A percentile compares a stretch with the other conserved stretches of the same genome.
phyloP scores from a whole-genome alignment of 768 basidiomycete species.

The Rhodotorula paludigena region DNA sequence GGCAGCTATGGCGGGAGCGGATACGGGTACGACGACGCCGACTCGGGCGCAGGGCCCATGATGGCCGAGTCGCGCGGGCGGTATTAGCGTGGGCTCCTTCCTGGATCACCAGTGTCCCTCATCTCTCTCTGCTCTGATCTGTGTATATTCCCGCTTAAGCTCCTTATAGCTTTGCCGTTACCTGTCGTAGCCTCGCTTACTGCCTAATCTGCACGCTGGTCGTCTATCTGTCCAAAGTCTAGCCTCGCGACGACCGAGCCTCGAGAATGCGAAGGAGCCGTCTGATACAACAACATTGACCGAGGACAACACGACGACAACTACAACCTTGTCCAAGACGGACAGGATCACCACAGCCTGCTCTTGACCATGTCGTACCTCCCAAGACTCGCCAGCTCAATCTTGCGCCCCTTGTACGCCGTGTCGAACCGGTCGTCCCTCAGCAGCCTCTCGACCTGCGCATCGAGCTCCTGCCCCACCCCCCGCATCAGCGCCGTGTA shows the following conservation, averaged over 20 bases:
- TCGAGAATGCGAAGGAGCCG: too few relatives aligned
- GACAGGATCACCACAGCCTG: conserved; percentile 23
- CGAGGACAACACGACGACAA: too few relatives aligned
- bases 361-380: conserved; percentile 40
- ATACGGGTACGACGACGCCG: neutral
- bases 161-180: too few relatives aligned
- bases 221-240: too few relatives aligned
- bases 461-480: conserved; percentile 43
- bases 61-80: neutral
- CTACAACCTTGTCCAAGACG: too few relatives aligned
- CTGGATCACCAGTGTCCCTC: too few relatives aligned
- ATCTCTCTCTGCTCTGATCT: too few relatives aligned
- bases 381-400: conserved; percentile 17
- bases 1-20: neutral
- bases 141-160: too few relatives aligned
- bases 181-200: too few relatives aligned
- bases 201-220: too few relatives aligned
- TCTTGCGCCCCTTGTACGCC: neutral
- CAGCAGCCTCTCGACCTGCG: neutral
- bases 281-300: too few relatives aligned
- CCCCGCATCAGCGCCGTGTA: neutral
- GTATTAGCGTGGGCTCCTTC: neutral
- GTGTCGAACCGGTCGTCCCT: conserved; percentile 7
- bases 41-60: neutral
- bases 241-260: too few relatives aligned